These are phyloP conservation scores for Tolypocladium pustulatum DNA, from an alignment of 2,329 filamentous ascomycete genomes.

Conservation along the genomic window DNA sequence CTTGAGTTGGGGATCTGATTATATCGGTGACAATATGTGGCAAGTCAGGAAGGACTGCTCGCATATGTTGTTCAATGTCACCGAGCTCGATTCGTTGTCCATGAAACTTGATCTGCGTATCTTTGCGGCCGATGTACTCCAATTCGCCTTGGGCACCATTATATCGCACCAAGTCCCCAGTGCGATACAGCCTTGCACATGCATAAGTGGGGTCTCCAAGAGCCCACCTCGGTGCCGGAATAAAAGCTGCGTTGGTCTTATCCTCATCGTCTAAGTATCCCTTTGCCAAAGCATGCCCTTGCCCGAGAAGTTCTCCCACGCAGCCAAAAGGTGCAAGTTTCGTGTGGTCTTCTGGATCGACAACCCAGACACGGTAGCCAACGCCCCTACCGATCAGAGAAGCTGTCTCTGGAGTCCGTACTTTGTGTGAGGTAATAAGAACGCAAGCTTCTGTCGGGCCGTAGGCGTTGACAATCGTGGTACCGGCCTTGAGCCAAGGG, in stretches of 20 bases:
- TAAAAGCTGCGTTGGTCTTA: not conserved
- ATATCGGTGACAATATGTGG: not conserved
- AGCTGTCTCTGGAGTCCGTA: not conserved
- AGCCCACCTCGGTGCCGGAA: not conserved
- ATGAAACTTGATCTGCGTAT: not conserved
- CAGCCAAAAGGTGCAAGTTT: not conserved
- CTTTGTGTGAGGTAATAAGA: not conserved
- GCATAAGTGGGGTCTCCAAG: not conserved
- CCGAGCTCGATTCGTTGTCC: not conserved
- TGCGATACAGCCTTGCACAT: not conserved
- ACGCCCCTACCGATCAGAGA: not conserved
- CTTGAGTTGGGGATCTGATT: not conserved
- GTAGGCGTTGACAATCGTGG: not conserved
- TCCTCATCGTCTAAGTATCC: not conserved
- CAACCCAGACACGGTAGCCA: not conserved
- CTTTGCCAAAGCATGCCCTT: not conserved
- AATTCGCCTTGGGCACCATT: not conserved
- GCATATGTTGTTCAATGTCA: not conserved
- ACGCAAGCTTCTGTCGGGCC: constrained; percentile 1
- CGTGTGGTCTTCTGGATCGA: not conserved
- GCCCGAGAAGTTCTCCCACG: not conserved
- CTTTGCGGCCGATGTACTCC: not conserved
- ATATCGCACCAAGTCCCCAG: not conserved
- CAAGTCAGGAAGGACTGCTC: not conserved
- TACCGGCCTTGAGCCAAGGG: not conserved